These are phyloP conservation scores for Eutrema japonicum DNA, from an alignment of 345 rosid genomes.

Conservation along the genomic window DNA sequence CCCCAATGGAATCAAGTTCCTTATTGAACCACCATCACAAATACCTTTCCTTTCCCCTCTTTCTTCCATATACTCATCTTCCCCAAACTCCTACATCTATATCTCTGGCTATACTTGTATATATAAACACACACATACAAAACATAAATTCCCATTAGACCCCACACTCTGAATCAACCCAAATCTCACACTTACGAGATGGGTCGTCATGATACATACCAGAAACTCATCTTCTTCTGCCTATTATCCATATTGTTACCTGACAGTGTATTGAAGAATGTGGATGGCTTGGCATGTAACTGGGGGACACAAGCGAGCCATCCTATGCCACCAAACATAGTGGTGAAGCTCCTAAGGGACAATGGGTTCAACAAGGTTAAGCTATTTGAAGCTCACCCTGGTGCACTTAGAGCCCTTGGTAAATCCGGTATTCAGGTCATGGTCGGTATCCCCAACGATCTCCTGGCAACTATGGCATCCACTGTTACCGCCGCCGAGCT, in stretches of 20 bases:
- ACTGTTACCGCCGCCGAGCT: constrained; percentile 58
- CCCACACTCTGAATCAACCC: constrained; percentile 21
- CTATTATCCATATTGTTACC: constrained; percentile 40
- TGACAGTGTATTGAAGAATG: constrained; percentile 36
- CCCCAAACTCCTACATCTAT: constrained; percentile 11
- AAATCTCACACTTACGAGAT: constrained; percentile 31
- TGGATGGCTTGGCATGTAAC: constrained; percentile 67
- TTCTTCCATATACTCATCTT: constrained; percentile 46
- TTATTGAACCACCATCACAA: constrained; percentile 41
- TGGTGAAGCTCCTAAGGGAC: constrained; percentile 68
- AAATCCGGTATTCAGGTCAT: constrained; percentile 86
- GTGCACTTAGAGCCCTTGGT: constrained; percentile 76
- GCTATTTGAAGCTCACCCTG: constrained; percentile 87
- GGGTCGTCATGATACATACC: constrained; percentile 36
- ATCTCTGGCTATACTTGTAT: constrained; percentile 3
- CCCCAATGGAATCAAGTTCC: constrained; percentile 55
- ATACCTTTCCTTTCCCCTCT: constrained; percentile 54
- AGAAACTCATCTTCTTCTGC: constrained; percentile 16
- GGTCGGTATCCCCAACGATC: constrained; percentile 92
- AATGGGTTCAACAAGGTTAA: constrained; percentile 89
- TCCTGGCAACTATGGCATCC: constrained; percentile 63
- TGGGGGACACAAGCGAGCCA: constrained; percentile 82
- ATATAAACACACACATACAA: neutral
- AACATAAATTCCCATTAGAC: constrained; percentile 22
- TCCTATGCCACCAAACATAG: constrained; percentile 65